Percentiles rank a stretch among this genome's conserved stretches.
Evolutionary conservation across 768 basidiomycete genomes (phyloP).

Genomic region (Melanogaster broomeanus): DNA sequence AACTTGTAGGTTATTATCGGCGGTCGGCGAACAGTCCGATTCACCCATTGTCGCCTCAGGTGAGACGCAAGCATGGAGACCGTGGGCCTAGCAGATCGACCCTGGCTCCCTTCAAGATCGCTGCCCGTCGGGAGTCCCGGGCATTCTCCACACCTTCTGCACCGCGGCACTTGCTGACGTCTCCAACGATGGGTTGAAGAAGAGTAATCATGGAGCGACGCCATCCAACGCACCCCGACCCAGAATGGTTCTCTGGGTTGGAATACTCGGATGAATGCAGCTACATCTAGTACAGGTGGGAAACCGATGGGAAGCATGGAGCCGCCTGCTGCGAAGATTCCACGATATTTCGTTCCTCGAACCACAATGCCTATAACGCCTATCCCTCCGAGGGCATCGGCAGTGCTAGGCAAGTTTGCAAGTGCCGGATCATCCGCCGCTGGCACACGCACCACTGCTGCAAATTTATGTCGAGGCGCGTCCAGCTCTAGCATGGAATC

Average conservation of each 20-base stretch:
- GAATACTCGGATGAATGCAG: constrained; percentile 48
- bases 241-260: constrained; percentile 44
- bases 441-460: constrained; percentile 1
- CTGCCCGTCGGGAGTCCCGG: constrained; percentile 52
- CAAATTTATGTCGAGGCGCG: constrained; percentile 26
- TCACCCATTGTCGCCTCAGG: constrained; percentile 35
- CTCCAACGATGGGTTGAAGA: constrained; percentile 39
- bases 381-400: constrained; percentile 29
- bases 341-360: constrained; percentile 36
- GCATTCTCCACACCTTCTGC: constrained; percentile 53
- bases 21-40: not conserved
- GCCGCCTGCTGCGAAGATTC: constrained; percentile 40
- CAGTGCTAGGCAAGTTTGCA: constrained; percentile 26
- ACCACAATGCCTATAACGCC: constrained; percentile 51
- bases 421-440: constrained; percentile 16
- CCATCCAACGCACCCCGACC: constrained; percentile 34
- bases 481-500: constrained; percentile 35
- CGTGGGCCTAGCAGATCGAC: constrained; percentile 58
- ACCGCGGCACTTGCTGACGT: constrained; percentile 57
- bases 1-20: constrained; percentile 58
- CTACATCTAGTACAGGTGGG: constrained; percentile 22
- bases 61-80: constrained; percentile 63
- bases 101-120: constrained; percentile 46
- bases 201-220: constrained; percentile 34
- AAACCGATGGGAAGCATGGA: constrained; percentile 49